Base-by-base conservation (phyloP, 2,329 filamentous ascomycete genomes). In the Tolypocladium capitatum region DNA sequence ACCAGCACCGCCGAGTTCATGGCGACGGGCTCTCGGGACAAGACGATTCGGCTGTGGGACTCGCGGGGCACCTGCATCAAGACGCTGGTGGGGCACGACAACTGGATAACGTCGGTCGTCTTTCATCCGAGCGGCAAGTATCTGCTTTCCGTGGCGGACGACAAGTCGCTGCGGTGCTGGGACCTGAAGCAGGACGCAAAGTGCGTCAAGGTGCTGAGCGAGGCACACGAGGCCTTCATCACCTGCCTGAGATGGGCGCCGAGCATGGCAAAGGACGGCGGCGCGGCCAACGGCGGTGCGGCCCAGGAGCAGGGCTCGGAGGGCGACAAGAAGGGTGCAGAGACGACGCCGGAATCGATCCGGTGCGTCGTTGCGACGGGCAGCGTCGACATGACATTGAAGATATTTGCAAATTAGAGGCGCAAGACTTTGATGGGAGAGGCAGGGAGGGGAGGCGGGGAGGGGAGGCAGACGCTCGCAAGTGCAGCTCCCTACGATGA, bases 81-180 rank as follows among this genome's bases (percentile, higher is more conserved):
- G 63, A 92, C 85, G 0, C 72, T 97, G 1, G 69, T 81, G 1
- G 91, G 91, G 2, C 91, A 96, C 62, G 90, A 96, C 63, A 96
- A 96, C 62, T 97, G 91, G 91, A 80, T 97, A 9, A 81, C 88
- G 31, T 84, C 78, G 1, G 67, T 96, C 6, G 81, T 88, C 10
- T 97, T 95, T 63, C 91, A 96, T 58, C 91, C 91, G 0, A 86
- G 87, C 9, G 91, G 91, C 40, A 94, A 91, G 65, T 96, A 92
- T 59, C 74, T 97, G 1, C 68, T 97, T 6, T 90, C 84, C 7
- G 86, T 85, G 20, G 78, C 84, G 16, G 91, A 97, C 62, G 91
- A 97, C 68, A 94, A 92, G 69, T 90, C 87, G 5, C 74, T 97
- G 50, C 76, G 90, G 48, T 96, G 90, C 70, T 97, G 91, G 91